These are phyloP conservation scores for Fonsecaea nubica DNA, from an alignment of 2,329 filamentous ascomycete genomes.

Conservation along the genomic window DNA sequence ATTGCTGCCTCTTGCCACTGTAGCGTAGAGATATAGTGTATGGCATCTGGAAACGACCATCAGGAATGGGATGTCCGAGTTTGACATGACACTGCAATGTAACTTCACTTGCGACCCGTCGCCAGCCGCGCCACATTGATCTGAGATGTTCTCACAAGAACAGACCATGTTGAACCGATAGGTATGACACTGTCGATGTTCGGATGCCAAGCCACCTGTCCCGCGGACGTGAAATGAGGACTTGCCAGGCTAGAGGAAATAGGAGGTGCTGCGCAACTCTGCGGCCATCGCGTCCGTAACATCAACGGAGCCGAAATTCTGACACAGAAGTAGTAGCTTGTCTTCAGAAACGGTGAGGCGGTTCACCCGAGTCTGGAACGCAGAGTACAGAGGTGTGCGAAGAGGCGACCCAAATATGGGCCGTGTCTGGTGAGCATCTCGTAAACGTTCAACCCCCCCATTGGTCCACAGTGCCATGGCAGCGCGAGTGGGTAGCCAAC, in stretches of 20 bases:
- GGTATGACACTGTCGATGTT: neutral
- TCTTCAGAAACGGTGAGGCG: neutral
- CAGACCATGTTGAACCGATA: neutral
- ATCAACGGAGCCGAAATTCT: neutral
- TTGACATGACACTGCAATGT: neutral
- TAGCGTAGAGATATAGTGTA: neutral
- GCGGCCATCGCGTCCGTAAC: neutral
- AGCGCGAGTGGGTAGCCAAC: neutral
- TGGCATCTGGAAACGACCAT: neutral
- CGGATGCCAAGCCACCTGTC: neutral
- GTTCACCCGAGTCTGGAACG: neutral
- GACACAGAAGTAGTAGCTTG: neutral
- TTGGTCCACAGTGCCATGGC: neutral
- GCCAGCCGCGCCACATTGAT: neutral
- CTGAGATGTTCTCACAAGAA: neutral
- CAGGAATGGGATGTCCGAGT: neutral
- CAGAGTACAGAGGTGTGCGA: neutral
- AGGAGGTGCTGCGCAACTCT: neutral
- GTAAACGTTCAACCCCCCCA: neutral
- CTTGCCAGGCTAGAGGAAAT: neutral
- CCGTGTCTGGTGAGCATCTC: neutral
- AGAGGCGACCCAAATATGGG: neutral
- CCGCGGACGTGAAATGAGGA: neutral
- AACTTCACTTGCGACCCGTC: neutral
- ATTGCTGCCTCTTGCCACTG: neutral